Percentiles rank a stretch among this genome's conserved stretches.
Evolutionary conservation across 2,329 filamentous ascomycete genomes (phyloP).

Genomic region (Diaporthe longicolla): DNA sequence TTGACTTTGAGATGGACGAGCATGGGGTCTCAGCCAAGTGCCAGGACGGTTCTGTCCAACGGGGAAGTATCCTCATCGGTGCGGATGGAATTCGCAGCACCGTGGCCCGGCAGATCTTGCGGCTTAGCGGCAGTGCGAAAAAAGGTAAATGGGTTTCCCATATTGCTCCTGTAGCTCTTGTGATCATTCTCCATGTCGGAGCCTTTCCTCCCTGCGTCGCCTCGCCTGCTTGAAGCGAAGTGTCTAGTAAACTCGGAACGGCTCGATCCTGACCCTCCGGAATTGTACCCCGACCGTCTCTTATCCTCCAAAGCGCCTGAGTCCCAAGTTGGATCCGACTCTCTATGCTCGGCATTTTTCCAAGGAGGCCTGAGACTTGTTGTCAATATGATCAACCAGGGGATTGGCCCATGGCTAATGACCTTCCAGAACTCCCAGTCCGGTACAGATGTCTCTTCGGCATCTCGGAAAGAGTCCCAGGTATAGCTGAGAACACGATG

Average conservation of each 20-base stretch:
- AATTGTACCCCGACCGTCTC: neutral
- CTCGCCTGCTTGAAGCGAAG: neutral
- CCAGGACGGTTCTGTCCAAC: slow-evolving; percentile 39
- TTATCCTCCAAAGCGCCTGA: no score
- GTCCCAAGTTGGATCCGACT: neutral
- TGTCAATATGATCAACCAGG: neutral
- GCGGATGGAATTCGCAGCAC: slow-evolving; percentile 43
- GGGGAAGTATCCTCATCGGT: slow-evolving; percentile 43
- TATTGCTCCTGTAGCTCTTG: neutral
- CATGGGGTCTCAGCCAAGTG: slow-evolving; percentile 23
- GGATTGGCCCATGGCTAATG: neutral
- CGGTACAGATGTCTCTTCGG: slow-evolving; percentile 44
- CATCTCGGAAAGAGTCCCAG: slow-evolving; percentile 42
- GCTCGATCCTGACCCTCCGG: neutral
- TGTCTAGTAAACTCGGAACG: neutral
- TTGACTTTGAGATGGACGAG: slow-evolving; percentile 45
- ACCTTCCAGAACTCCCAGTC: neutral
- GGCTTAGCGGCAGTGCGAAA: neutral
- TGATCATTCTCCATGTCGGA: neutral
- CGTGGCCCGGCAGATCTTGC: slow-evolving; percentile 45
- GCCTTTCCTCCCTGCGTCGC: no score
- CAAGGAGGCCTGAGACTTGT: no score
- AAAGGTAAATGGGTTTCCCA: neutral
- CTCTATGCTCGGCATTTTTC: neutral
- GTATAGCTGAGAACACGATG: slow-evolving; percentile 19